Percentiles rank a stretch among this genome's conserved stretches.
These are phyloP conservation scores for Malassezia caprae DNA, from an alignment of 1,284 basidiomycete genomes.

Conservation along the genomic window DNA sequence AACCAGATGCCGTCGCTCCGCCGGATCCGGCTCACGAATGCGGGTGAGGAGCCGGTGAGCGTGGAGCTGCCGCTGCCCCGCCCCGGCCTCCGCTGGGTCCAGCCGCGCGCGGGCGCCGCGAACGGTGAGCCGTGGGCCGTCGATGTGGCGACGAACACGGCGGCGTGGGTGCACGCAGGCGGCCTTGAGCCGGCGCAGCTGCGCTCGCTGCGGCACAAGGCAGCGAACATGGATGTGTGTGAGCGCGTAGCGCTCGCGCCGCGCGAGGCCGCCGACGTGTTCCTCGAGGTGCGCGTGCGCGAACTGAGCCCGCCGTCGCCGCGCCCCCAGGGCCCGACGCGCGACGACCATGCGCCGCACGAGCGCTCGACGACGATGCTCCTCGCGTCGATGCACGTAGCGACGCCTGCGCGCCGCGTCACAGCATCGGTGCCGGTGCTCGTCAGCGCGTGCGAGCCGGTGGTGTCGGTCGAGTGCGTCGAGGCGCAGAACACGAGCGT, in stretches of 20 bases:
- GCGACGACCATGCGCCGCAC: not conserved
- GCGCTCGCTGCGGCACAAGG: constrained; percentile 34
- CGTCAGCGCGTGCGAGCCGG: constrained; percentile 25
- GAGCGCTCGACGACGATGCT: not conserved
- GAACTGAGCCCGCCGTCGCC: not conserved
- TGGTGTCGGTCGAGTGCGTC: constrained; percentile 16
- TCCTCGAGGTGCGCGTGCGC: constrained; percentile 28
- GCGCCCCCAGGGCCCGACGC: not conserved
- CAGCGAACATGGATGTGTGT: constrained; percentile 36
- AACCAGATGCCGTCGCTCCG: constrained; percentile 22
- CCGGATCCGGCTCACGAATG: constrained; percentile 17
- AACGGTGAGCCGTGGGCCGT: constrained; percentile 4
- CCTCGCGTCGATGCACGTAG: constrained; percentile 3
- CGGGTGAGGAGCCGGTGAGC: not conserved
- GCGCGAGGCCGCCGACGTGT: constrained; percentile 25
- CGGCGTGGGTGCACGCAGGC: constrained; percentile 32
- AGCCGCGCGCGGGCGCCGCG: constrained; percentile 2
- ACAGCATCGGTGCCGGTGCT: constrained; percentile 26
- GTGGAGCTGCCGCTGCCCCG: not conserved
- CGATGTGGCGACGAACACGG: constrained; percentile 34
- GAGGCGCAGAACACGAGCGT: constrained; percentile 11
- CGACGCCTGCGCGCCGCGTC: not conserved
- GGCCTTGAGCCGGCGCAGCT: constrained; percentile 36
- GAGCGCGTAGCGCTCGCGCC: constrained; percentile 33
- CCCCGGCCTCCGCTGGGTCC: constrained; percentile 6